phyloP scores from a whole-genome alignment of 176 grass and related monocot species.

The Microstegium vimineum region DNA sequence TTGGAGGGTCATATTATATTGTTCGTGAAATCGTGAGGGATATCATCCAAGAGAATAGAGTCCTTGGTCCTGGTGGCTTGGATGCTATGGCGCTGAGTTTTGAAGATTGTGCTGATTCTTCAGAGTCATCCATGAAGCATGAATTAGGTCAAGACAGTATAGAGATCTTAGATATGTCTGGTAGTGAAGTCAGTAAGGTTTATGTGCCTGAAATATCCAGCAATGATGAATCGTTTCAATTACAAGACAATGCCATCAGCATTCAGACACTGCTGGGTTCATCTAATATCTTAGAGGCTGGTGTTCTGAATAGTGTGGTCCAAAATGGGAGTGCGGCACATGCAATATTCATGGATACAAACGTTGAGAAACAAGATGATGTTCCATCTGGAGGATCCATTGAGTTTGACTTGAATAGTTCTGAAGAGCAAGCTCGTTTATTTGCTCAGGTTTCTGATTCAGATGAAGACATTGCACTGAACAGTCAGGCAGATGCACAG shows the following conservation, averaged over 20 bases:
- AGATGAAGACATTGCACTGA: background rate
- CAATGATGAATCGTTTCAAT: conserved; percentile 11
- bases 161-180: conserved; percentile 10
- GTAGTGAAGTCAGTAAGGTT: conserved; percentile 2
- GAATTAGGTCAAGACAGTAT: conserved; percentile 27
- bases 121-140: background rate
- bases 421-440: conserved; percentile 25
- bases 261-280: conserved; percentile 15
- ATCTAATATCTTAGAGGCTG: conserved; percentile 23
- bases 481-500: background rate
- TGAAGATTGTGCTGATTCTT: conserved; percentile 46
- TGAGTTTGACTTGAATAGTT: conserved; percentile 6
- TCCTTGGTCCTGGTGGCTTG: conserved; percentile 81
- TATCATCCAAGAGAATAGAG: conserved; percentile 92
- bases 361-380: conserved; percentile 21
- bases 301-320: conserved; percentile 22
- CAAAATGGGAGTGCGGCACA: conserved; percentile 23
- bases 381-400: background rate
- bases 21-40: conserved; percentile 92
- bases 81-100: conserved; percentile 59
- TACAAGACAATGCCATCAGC: conserved; percentile 22
- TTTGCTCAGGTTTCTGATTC: conserved; percentile 26
- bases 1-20: conserved; percentile 94
- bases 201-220: conserved; percentile 5
- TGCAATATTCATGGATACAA: conserved; percentile 10